Evolutionary conservation across 305 asterid genomes (phyloP).

Genomic region (Nicotiana rustica): DNA sequence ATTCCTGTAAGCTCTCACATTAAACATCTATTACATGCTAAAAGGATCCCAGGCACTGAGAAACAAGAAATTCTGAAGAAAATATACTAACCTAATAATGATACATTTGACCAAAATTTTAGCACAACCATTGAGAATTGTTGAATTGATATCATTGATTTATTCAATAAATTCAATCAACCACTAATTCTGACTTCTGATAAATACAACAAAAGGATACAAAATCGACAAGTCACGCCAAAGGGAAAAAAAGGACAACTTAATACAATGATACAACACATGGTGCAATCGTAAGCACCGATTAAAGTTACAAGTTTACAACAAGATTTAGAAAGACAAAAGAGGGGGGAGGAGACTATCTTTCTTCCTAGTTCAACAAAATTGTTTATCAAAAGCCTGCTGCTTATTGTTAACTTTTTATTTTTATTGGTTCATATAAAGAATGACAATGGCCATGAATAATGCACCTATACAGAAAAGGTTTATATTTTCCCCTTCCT

Average conservation of each 20-base stretch:
- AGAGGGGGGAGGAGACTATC: background rate
- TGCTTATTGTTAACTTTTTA: slow-evolving; percentile 28
- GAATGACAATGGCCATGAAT: slow-evolving; percentile 62
- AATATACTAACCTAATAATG: background rate
- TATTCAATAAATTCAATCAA: background rate
- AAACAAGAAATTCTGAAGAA: background rate
- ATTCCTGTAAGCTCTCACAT: background rate
- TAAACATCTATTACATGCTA: slow-evolving; percentile 10
- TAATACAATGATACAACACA: slow-evolving; percentile 24
- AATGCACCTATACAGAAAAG: slow-evolving; percentile 46
- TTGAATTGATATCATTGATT: background rate
- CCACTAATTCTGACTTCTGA: slow-evolving; percentile 28
- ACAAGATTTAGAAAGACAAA: slow-evolving; percentile 27
- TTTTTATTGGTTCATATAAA: slow-evolving; percentile 52
- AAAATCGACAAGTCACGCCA: slow-evolving; percentile 6
- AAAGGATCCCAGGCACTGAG: background rate
- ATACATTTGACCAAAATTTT: background rate
- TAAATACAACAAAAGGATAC: background rate
- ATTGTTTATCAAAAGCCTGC: slow-evolving; percentile 18
- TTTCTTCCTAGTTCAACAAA: slow-evolving; percentile 8
- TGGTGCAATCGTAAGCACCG: slow-evolving; percentile 18
- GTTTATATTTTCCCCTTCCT: slow-evolving; percentile 74
- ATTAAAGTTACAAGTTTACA: slow-evolving; percentile 28
- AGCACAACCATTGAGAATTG: background rate
- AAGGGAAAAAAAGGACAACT: background rate